A percentile compares a stretch with the other conserved stretches of the same genome.
Conservation (phyloP, 306 rosid species). For the Dalbergia cochinchinensis region DNA sequence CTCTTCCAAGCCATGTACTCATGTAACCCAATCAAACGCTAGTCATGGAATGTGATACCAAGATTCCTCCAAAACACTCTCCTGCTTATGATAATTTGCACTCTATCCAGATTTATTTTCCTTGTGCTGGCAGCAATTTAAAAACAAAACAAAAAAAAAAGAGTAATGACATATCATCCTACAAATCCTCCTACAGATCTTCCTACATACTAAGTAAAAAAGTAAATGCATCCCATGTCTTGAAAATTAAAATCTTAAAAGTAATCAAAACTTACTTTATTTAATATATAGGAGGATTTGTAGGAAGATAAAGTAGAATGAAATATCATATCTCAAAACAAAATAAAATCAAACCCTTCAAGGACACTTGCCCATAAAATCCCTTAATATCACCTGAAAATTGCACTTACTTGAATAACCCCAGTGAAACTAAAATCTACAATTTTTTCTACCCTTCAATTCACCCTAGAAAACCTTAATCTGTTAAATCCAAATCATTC, state of each 20-base stretch:
- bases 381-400: slow-evolving; percentile 18
- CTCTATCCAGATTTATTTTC: background rate
- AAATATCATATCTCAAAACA: background rate
- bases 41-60: slow-evolving; percentile 24
- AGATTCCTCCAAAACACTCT: slow-evolving; percentile 14
- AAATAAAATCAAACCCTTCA: slow-evolving; percentile 9
- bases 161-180: no score
- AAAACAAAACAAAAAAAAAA: no score
- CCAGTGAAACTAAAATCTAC: slow-evolving; percentile 20
- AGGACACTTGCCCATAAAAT: slow-evolving; percentile 19
- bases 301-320: no score
- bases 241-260: no score
- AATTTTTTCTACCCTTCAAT: background rate
- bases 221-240: no score
- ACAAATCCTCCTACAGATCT: no score
- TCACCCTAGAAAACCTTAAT: slow-evolving; percentile 30
- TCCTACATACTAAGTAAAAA: no score
- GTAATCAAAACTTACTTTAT: no score
- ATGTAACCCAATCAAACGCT: slow-evolving; percentile 20
- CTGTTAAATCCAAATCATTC: slow-evolving; percentile 22
- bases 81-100: slow-evolving; percentile 11
- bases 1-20: slow-evolving; percentile 13
- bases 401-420: slow-evolving; percentile 14
- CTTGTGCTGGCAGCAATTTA: background rate
- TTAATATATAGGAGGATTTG: no score